A percentile compares a stretch with the other conserved stretches of the same genome.
phyloP scores from a whole-genome alignment of 2,329 filamentous ascomycete genomes.

The Passalora sequoiae region DNA sequence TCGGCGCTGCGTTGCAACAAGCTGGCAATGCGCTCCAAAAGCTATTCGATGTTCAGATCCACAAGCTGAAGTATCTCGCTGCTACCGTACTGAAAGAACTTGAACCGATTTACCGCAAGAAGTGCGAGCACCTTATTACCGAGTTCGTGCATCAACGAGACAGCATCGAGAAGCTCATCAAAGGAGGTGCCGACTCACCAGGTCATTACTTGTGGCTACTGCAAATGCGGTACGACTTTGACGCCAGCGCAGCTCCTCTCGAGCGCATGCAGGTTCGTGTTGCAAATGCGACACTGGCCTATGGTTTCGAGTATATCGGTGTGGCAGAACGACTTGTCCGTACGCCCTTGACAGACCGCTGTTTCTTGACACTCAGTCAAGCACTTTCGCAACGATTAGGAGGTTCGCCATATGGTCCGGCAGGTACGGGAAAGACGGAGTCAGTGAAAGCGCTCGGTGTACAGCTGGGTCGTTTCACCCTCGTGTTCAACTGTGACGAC shows the following conservation, averaged over 20 bases:
- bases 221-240: constrained; percentile 95
- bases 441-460: constrained; percentile 97
- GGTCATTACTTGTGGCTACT: constrained; percentile 89
- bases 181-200: constrained; percentile 65
- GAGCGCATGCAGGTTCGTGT: constrained; percentile 86
- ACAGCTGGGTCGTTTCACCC: constrained; percentile 91
- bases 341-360: constrained; percentile 94
- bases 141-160: constrained; percentile 98
- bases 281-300: constrained; percentile 91
- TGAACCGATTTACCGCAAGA: constrained; percentile 80
- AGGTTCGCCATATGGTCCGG: constrained; percentile 94
- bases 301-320: constrained; percentile 96
- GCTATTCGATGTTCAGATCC: constrained; percentile 76
- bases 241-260: constrained; percentile 70
- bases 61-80: constrained; percentile 78
- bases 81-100: constrained; percentile 86
- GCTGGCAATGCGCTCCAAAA: constrained; percentile 64
- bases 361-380: constrained; percentile 95
- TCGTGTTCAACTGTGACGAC: constrained; percentile 99
- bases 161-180: constrained; percentile 78
- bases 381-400: constrained; percentile 90
- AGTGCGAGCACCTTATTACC: constrained; percentile 97
- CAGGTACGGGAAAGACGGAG: constrained; percentile 97
- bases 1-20: constrained; percentile 68
- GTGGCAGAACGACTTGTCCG: constrained; percentile 93